phyloP scores from a whole-genome alignment of 805 yeast species.

The Candida nanaspora region DNA sequence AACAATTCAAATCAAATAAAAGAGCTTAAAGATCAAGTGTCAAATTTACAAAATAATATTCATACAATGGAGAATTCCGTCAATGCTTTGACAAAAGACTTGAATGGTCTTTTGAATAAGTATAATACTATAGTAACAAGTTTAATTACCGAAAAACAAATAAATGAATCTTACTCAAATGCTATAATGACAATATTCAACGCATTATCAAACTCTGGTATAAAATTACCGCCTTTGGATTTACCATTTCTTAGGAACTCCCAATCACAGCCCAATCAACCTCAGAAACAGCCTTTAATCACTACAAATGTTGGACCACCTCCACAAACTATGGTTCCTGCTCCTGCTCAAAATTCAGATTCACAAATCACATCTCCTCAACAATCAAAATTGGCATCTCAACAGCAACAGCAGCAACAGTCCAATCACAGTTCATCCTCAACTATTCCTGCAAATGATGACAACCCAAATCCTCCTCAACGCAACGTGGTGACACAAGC shows the following conservation, averaged over 20 bases:
- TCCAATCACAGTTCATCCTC: slow-evolving; percentile 1
- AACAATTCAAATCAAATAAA: slow-evolving; percentile 5
- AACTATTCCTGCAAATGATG: neutral
- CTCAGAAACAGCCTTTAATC: neutral
- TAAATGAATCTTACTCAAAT: slow-evolving; percentile 49
- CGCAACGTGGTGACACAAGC: slow-evolving; percentile 6
- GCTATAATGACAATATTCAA: slow-evolving; percentile 44
- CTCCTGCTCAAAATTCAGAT: no score
- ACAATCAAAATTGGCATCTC: no score
- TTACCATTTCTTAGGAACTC: slow-evolving; percentile 31
- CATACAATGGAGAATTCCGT: slow-evolving; percentile 24
- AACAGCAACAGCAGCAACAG: slow-evolving; percentile 4
- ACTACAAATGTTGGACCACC: neutral
- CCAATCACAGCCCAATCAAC: neutral
- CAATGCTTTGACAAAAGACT: slow-evolving; percentile 26
- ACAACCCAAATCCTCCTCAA: neutral
- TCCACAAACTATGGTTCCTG: no score
- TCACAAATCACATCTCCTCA: no score
- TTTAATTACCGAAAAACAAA: slow-evolving; percentile 46
- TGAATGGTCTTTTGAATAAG: slow-evolving; percentile 41
- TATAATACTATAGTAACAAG: slow-evolving; percentile 61
- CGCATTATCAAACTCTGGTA: slow-evolving; percentile 50
- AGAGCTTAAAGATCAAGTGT: slow-evolving; percentile 21
- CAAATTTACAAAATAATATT: slow-evolving; percentile 22
- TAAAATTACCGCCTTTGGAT: slow-evolving; percentile 59